These are phyloP conservation scores for Exophiala aquamarina DNA, from an alignment of 2,329 filamentous ascomycete species.

Conservation along the genomic window DNA sequence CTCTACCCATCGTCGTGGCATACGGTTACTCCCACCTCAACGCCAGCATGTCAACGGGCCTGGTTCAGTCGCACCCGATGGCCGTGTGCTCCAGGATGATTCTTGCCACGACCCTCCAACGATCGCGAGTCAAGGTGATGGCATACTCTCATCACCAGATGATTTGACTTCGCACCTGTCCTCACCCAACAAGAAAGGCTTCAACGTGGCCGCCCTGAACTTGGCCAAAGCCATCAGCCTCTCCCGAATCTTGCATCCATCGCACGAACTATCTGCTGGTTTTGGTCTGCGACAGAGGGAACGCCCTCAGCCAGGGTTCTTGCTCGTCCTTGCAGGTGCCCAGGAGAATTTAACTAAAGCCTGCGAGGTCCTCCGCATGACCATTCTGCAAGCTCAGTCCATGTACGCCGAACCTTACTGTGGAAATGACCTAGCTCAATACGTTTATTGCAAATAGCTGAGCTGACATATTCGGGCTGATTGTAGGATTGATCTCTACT, in stretches of 20 bases:
- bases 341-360: constrained; percentile 9
- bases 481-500: constrained; percentile 27
- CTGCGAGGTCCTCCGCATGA: constrained; percentile 7
- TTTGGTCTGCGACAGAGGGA: neutral
- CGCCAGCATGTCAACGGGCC: neutral
- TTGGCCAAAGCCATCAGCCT: constrained; percentile 10
- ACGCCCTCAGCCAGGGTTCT: constrained; percentile 4
- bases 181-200: too few relatives aligned
- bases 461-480: neutral
- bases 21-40: neutral
- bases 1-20: constrained; percentile 4
- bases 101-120: too few relatives aligned
- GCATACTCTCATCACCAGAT: constrained; percentile 17
- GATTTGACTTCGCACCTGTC: too few relatives aligned
- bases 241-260: constrained; percentile 7
- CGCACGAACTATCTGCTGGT: constrained; percentile 5
- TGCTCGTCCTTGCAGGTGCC: constrained; percentile 6
- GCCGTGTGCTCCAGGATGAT: constrained; percentile 1
- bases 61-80: neutral
- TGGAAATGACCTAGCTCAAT: neutral
- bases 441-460: neutral
- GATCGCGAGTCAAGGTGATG: too few relatives aligned
- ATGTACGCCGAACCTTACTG: neutral
- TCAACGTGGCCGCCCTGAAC: constrained; percentile 6
- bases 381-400: constrained; percentile 9